Evolutionary conservation across 768 basidiomycete species (phyloP), one percentile per base, ranked within the genome.

Genomic region (Pulveroboletus sp.): DNA sequence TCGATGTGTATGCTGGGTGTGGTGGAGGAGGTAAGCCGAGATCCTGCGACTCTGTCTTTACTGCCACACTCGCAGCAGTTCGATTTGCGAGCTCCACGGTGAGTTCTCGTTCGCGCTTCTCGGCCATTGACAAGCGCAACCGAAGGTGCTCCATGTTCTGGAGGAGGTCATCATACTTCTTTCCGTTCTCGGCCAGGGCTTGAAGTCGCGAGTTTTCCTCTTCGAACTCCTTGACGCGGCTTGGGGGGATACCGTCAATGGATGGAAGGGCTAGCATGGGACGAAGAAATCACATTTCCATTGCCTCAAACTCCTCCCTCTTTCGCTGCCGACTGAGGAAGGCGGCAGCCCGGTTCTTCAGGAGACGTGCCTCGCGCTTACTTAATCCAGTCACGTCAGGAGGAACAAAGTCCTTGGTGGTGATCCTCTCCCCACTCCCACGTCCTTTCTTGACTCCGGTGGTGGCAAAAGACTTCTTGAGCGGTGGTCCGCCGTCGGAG

Each of bases 261-360:
- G 47, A 58, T 32, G 32, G 46, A 53, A 53, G 42, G 11, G 37
- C 18, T 13, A 46, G 28, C 39, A 49, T n/a, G 33, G 30, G 14
- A 61, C 8, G 41, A 48, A 51, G 61, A 49, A 83, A 86, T 72
- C 72, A 92, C 89, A 86, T 71, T 76, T 93, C 91, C 88, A 93
- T 92, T 61, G 66, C 74, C 71, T 93, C 91, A 62, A 91, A 93
- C 72, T 93, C 90, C 71, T 93, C 91, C 49, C 91, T 82, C 70
- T 93, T 93, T 60, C 91, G 78, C 69, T 93, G 91, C 66, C 91
- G 77, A 70, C 84, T 86, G 64, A 93, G 84, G 74, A 93, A 93
- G 51, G 91, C 91, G 10, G 91, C 91, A 11, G 91, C 91, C 49
- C 91, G 80, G 72, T 93, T 93, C 76, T 93, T 93, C 50, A 93